phyloP scores from a whole-genome alignment of 1,284 basidiomycete genomes.

The Ceratobasidium papillatum region DNA sequence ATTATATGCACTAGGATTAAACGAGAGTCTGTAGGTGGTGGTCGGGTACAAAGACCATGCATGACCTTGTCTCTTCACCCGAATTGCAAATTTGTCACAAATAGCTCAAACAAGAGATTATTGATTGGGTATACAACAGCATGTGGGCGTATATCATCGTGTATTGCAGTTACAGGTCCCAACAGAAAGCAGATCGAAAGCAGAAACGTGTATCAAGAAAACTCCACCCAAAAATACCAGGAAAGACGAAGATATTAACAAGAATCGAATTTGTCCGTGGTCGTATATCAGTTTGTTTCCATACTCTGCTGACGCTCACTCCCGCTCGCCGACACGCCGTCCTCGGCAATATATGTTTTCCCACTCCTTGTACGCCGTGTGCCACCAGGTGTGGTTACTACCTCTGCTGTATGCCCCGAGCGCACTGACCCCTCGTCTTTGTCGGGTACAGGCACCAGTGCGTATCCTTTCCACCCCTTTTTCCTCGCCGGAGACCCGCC shows the following conservation, averaged over 20 bases:
- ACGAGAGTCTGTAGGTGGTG: too few relatives aligned
- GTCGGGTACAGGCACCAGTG: conserved; percentile 17
- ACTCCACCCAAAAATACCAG: conserved; percentile 5
- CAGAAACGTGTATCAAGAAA: conserved; percentile 6
- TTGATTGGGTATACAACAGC: conserved; percentile 9
- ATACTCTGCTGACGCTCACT: conserved; percentile 33
- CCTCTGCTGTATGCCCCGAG: conserved; percentile 4
- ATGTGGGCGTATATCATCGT: conserved; percentile 10
- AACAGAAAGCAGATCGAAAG: background rate
- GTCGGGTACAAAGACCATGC: background rate
- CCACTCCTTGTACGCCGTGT: conserved; percentile 32
- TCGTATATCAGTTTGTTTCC: conserved; percentile 22
- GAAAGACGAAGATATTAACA: conserved; percentile 15
- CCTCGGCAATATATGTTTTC: conserved; percentile 18
- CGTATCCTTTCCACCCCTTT: conserved; percentile 34
- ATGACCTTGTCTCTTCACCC: background rate
- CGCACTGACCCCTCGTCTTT: background rate
- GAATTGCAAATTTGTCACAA: background rate
- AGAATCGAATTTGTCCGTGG: background rate
- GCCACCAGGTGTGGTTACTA: conserved; percentile 30
- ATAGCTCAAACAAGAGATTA: background rate
- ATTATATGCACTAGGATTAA: background rate
- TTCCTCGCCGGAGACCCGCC: conserved; percentile 8
- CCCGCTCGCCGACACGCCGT: conserved; percentile 22
- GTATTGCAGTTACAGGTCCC: conserved; percentile 17